Base-by-base conservation (phyloP, 2,329 filamentous ascomycete species). In the Raffaelea arxii region DNA sequence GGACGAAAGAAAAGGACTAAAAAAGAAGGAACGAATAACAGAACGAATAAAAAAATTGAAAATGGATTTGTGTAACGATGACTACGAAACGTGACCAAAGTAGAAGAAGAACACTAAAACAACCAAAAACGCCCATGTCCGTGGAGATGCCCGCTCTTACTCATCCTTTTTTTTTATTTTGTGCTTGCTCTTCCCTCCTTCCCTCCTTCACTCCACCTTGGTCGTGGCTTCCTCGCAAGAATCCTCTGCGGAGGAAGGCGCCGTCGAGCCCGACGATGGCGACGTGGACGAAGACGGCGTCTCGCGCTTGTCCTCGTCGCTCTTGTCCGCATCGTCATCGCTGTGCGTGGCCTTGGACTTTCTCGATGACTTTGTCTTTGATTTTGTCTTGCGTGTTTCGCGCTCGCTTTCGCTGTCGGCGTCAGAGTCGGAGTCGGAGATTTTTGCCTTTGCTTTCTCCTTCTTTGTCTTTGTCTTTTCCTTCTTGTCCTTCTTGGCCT, bases 401-500 rank as follows among this genome's bases (percentile, higher is more conserved):
- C 21, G 21, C 19, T 46, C 41, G 39, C 14, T 43, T 25, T 27
- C 41, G 43, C 23, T 43, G 32, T 38, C 37, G 21, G n/a, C 40
- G 7, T 32, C 24, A 27, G 22, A 21, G 21, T 42, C 38, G 25
- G 18, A 21, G 37, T 23, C 38, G 43, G 23, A 19, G 25, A 40
- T 41, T 16, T 25, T 36, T 19, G 16, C 22, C 24, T 41, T 36
- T 10, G 25, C 44, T 14, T 47, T 43, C n/a, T 21, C 23, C 36
- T 48, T 35, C 9, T 46, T 41, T 7, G 25, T 25, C 21, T 22
- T 32, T 3, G 44, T 47, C 41, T 46, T 49, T 46, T 47, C 36
- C 30, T 39, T 40, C 51, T 53, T 49, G 36, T 49, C 51, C 32
- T 43, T 48, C 30, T 46, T 51, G 50, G 49, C 49, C 37, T 45